These are phyloP conservation scores for Rosa chinensis DNA, from an alignment of 306 rosid genomes.

Conservation along the genomic window DNA sequence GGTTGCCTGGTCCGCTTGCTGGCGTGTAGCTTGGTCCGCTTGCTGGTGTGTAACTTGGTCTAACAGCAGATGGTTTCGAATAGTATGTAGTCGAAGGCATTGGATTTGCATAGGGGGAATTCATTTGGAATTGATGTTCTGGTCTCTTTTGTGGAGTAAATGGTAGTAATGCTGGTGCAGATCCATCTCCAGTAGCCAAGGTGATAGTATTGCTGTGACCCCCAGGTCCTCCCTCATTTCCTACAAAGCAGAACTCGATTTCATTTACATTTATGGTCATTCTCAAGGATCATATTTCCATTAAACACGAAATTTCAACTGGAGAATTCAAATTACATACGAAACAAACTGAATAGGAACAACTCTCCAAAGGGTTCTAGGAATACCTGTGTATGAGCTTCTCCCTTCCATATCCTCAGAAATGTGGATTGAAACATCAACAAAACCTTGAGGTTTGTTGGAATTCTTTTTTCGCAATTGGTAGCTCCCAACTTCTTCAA, in stretches of 20 bases:
- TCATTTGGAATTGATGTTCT: slow-evolving; percentile 38
- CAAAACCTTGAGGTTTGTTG: slow-evolving; percentile 64
- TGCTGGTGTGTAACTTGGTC: slow-evolving; percentile 47
- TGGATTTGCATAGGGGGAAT: slow-evolving; percentile 34
- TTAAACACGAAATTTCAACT: background rate
- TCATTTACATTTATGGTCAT: background rate
- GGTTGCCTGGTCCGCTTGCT: slow-evolving; percentile 44
- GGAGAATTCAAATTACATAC: background rate
- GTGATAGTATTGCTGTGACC: slow-evolving; percentile 36
- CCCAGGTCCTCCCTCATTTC: slow-evolving; percentile 39
- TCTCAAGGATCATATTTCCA: slow-evolving; percentile 2
- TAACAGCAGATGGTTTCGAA: slow-evolving; percentile 43
- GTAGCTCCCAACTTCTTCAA: slow-evolving; percentile 68
- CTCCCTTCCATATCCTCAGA: slow-evolving; percentile 52
- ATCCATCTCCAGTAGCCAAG: slow-evolving; percentile 41
- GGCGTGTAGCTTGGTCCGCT: slow-evolving; percentile 40
- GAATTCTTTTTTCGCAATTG: slow-evolving; percentile 59
- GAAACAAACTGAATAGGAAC: background rate
- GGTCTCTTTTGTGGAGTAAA: slow-evolving; percentile 32
- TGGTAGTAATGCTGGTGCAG: slow-evolving; percentile 37
- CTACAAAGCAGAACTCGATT: slow-evolving; percentile 25
- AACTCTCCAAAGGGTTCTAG: background rate
- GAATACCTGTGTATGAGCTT: slow-evolving; percentile 46
- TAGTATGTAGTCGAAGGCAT: slow-evolving; percentile 41
- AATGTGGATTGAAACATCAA: slow-evolving; percentile 60